phyloP scores from a whole-genome alignment of 2,329 filamentous ascomycete species.

The Biscogniauxia mediterranea region DNA sequence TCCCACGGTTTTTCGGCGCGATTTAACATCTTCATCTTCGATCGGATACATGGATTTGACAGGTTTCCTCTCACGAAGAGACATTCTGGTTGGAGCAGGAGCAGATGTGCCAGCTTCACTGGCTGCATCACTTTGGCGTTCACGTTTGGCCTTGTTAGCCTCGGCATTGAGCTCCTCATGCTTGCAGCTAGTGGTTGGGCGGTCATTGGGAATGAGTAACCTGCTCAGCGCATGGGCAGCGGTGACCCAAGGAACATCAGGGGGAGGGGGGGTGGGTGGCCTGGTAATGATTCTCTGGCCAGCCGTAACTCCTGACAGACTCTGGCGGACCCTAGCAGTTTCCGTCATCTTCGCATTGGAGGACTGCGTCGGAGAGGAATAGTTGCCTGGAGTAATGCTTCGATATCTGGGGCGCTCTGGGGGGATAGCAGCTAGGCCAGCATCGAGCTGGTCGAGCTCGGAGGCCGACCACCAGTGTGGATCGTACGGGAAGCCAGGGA shows the following conservation, averaged over 20 bases:
- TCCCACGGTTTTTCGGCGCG: conserved; percentile 62
- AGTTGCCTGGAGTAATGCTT: conserved; percentile 63
- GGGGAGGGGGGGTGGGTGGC: conserved; percentile 65
- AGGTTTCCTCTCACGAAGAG: conserved; percentile 69
- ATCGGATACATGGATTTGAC: conserved; percentile 53
- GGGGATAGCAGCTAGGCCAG: conserved; percentile 50
- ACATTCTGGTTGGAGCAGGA: conserved; percentile 60
- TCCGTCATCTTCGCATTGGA: conserved; percentile 78
- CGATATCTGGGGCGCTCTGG: conserved; percentile 54
- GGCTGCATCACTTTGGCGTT: conserved; percentile 51
- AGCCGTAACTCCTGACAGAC: conserved; percentile 53
- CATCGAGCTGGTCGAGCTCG: conserved; percentile 69
- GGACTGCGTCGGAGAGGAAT: conserved; percentile 83
- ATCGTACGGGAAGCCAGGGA: conserved; percentile 53
- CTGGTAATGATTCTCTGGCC: conserved; percentile 37
- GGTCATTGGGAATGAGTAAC: conserved; percentile 72
- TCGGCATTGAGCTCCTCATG: conserved; percentile 76
- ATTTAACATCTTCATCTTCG: conserved; percentile 48
- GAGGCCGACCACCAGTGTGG: conserved; percentile 67
- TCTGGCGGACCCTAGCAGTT: conserved; percentile 63
- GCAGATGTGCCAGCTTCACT: conserved; percentile 26
- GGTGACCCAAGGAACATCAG: conserved; percentile 80
- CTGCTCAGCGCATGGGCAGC: conserved; percentile 83
- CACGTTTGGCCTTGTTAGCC: conserved; percentile 60
- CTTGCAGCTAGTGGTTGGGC: conserved; percentile 73